Conservation (phyloP, 495 filamentous ascomycete genomes). For the Poronia punctata region DNA sequence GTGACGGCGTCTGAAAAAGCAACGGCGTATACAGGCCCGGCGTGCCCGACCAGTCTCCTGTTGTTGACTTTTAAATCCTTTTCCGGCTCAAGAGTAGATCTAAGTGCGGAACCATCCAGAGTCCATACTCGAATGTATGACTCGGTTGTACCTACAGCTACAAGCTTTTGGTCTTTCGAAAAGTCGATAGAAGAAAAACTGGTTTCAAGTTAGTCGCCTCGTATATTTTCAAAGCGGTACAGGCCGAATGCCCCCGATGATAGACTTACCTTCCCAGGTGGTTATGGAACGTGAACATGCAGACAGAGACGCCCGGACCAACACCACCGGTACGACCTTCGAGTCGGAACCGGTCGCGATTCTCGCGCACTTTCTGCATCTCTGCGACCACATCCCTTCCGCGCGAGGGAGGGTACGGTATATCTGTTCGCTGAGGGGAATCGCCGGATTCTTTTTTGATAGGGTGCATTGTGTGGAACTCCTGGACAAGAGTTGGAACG, state of each 20-base stretch:
- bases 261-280: conserved; percentile 71
- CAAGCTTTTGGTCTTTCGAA: conserved; percentile 76
- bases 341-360: conserved; percentile 81
- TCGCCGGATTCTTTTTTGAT: conserved; percentile 93
- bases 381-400: conserved; percentile 89
- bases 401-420: conserved; percentile 79
- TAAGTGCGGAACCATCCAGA: conserved; percentile 68
- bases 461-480: conserved; percentile 63
- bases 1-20: conserved; percentile 76
- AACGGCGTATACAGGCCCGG: conserved; percentile 80
- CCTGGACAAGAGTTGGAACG: conserved; percentile 59
- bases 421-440: conserved; percentile 62
- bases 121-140: conserved; percentile 95
- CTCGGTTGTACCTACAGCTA: conserved; percentile 80
- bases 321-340: conserved; percentile 72
- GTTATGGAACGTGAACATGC: conserved; percentile 98
- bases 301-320: conserved; percentile 72
- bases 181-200: conserved; percentile 91
- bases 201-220: conserved; percentile 20
- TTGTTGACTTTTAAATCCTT: conserved; percentile 43
- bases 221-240: background rate
- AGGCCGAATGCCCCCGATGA: background rate
- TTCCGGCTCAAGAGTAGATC: conserved; percentile 34
- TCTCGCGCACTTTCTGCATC: conserved; percentile 89
- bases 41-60: conserved; percentile 85